Evolutionary conservation across 257 asterid species (phyloP), one percentile per base, ranked within the genome.

Genomic region (Buddleja alternifolia): DNA sequence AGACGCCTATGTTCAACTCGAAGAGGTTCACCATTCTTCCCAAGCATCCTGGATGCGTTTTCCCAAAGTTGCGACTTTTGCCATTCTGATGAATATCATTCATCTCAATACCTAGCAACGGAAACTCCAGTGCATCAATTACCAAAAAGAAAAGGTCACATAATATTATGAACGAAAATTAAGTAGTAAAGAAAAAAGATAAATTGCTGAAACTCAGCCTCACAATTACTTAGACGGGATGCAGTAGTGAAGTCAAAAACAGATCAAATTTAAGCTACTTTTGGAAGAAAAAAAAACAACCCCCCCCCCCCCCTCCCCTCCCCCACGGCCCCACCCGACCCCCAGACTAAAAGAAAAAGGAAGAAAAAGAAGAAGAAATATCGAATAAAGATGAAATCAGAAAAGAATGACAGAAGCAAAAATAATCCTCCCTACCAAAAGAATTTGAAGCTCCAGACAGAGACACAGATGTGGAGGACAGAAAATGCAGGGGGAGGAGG

Each of bases 21-120:
- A 82, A 88, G 76, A 82, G 80, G 75, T 82, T 86, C 71, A 81
- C 89, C 93, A 79, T 79, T 71, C 82, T 78, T 71, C 96, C 96
- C 85, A 88, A 76, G 78, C 89, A 86, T 75, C 90, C 89, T 24
- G 90, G 81, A 72, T 78, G 71, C 61, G 87, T 70, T 79, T 73
- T 75, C 77, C 79, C 83, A 50, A 44, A 69, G 61, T 55, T 74
- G 57, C 17, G 66, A 64, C 32, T 69, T 58, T 72, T 65, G 0
- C 60, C 80, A 65, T 74, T 76, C 59, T 82, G 85, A 70, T 70
- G 79, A 79, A 74, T 23, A 29, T 81, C 84, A 71, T 74, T 84
- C 93, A 88, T 84, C 70, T 79, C 72, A 44, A 56, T 21, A 75
- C 90, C 95, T 78, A 81, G 61, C 37, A 74, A 11, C 45, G n/a